These are phyloP conservation scores for Phlebiopsis gigantea DNA, from an alignment of 768 basidiomycete genomes.

Conservation along the genomic window DNA sequence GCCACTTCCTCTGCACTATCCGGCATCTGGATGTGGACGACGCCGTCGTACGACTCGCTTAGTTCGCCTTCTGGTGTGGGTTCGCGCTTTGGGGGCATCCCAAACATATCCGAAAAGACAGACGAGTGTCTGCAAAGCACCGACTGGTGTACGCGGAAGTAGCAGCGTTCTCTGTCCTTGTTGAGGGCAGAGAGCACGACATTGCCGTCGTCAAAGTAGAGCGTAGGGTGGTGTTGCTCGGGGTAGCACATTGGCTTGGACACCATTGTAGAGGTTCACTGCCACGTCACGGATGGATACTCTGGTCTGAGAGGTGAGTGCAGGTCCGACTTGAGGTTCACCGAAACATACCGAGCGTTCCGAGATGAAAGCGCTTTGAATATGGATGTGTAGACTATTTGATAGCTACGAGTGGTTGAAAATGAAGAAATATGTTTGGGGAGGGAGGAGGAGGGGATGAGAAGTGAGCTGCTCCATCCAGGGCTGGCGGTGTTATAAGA, in stretches of 20 bases:
- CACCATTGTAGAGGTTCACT: not conserved
- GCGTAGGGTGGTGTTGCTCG: constrained; percentile 19
- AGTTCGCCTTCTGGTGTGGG: constrained; percentile 6
- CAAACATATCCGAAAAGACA: constrained; percentile 25
- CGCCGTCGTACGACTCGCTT: constrained; percentile 25
- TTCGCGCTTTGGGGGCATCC: constrained; percentile 19
- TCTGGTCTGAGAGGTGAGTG: not conserved
- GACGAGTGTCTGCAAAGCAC: constrained; percentile 23
- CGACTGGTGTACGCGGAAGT: constrained; percentile 25
- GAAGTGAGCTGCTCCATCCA: not conserved
- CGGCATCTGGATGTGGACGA: constrained; percentile 24
- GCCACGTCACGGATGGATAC: not conserved
- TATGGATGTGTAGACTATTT: too few relatives aligned
- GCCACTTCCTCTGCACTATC: constrained; percentile 24
- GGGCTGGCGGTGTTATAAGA: not conserved
- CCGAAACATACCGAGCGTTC: not conserved
- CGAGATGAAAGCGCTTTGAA: not conserved
- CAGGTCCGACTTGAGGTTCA: not conserved
- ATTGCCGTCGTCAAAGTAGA: constrained; percentile 30
- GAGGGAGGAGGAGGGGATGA: not conserved
- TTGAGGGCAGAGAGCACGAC: constrained; percentile 25
- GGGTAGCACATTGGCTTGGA: not conserved
- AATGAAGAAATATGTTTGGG: not conserved
- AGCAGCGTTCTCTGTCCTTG: constrained; percentile 10
- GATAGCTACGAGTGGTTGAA: too few relatives aligned